Percentiles rank a stretch among this genome's conserved stretches.
Conservation (phyloP, 2,329 filamentous ascomycete species). For the Clonostachys solani region DNA sequence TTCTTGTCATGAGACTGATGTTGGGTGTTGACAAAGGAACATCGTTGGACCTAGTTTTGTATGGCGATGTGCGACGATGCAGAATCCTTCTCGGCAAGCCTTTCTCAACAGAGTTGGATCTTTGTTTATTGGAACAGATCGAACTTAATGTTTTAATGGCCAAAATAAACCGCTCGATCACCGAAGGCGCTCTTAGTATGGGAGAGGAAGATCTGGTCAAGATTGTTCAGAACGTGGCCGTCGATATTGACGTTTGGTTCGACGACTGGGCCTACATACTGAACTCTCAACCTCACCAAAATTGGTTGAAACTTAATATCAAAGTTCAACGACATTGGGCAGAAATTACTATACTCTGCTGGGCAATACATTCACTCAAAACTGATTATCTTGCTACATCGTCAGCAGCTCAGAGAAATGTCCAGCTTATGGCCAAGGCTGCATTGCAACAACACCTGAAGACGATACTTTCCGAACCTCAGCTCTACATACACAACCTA, state of each 20-base stretch:
- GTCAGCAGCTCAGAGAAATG: slow-evolving; percentile 28
- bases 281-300: slow-evolving; percentile 11
- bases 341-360: slow-evolving; percentile 44
- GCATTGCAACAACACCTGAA: slow-evolving; percentile 45
- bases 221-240: slow-evolving; percentile 34
- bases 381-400: slow-evolving; percentile 16
- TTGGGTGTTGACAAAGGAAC: slow-evolving; percentile 31
- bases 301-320: slow-evolving; percentile 37
- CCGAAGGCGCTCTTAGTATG: slow-evolving; percentile 8
- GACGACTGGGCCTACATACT: slow-evolving; percentile 24
- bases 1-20: slow-evolving; percentile 48
- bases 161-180: slow-evolving; percentile 2
- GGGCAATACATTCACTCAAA: slow-evolving; percentile 26
- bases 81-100: slow-evolving; percentile 36
- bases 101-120: slow-evolving; percentile 38
- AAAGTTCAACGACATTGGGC: slow-evolving; percentile 49
- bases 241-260: slow-evolving; percentile 45
- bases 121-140: slow-evolving; percentile 48
- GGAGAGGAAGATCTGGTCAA: slow-evolving; percentile 29
- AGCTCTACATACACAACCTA: slow-evolving; percentile 42
- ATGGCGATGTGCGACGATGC: slow-evolving; percentile 37
- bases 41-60: slow-evolving; percentile 20
- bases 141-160: slow-evolving; percentile 27
- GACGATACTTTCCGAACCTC: slow-evolving; percentile 38
- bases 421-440: slow-evolving; percentile 42